Evolutionary conservation across 2,329 filamentous ascomycete genomes (phyloP).

Genomic region (Penicillium sp.): DNA sequence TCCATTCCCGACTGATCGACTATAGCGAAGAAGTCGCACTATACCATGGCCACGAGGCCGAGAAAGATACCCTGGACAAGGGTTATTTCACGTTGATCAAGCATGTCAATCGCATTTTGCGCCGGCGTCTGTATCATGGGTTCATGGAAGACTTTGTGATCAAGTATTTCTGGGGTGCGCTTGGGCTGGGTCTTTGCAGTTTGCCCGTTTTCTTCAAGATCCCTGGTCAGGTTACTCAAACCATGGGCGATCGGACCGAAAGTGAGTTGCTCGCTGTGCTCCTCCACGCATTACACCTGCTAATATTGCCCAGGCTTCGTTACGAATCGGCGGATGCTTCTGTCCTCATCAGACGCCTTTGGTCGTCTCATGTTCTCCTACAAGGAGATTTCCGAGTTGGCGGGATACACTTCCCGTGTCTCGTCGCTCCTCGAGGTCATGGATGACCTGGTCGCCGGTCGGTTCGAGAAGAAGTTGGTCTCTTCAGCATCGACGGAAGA

Average conservation of each 20-base stretch:
- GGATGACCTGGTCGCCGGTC: slow-evolving; percentile 85
- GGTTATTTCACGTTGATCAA: slow-evolving; percentile 99
- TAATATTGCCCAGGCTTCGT: slow-evolving; percentile 65
- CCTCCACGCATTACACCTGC: background rate
- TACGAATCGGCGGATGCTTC: slow-evolving; percentile 86
- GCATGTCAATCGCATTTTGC: slow-evolving; percentile 94
- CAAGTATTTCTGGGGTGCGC: slow-evolving; percentile 97
- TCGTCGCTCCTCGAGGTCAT: slow-evolving; percentile 89
- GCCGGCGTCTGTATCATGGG: slow-evolving; percentile 91
- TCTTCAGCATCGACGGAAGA: slow-evolving; percentile 80
- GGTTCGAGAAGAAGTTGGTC: slow-evolving; percentile 95
- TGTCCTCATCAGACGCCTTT: slow-evolving; percentile 93
- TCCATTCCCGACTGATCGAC: slow-evolving; percentile 92
- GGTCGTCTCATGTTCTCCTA: slow-evolving; percentile 97
- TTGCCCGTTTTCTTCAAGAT: slow-evolving; percentile 95
- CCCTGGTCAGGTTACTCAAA: slow-evolving; percentile 63
- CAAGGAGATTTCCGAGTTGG: slow-evolving; percentile 94
- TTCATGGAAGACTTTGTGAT: slow-evolving; percentile 99
- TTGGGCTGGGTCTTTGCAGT: slow-evolving; percentile 89
- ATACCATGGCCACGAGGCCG: slow-evolving; percentile 86
- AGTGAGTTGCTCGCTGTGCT: slow-evolving; percentile 43
- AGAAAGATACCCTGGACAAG: slow-evolving; percentile 96
- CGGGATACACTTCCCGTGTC: slow-evolving; percentile 91
- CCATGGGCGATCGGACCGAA: slow-evolving; percentile 58
- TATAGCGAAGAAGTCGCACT: slow-evolving; percentile 94